Conservation (phyloP, 306 rosid species). For the Trifolium pratense region DNA sequence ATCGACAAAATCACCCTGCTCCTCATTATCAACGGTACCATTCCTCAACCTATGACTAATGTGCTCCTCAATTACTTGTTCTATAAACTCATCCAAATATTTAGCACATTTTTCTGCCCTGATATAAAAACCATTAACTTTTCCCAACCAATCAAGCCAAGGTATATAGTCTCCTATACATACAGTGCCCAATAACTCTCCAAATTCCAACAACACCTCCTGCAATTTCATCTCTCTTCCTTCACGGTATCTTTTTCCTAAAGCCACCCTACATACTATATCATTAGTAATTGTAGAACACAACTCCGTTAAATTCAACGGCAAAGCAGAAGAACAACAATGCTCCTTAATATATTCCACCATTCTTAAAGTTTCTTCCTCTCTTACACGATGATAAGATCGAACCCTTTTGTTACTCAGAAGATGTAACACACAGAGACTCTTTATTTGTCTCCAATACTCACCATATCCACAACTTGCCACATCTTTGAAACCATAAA, state of each 20-base stretch:
- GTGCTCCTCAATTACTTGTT: constrained; percentile 4
- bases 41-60: background rate
- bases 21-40: too few species aligned
- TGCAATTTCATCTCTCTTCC: constrained; percentile 26
- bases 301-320: constrained; percentile 17
- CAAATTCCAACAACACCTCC: constrained; percentile 16
- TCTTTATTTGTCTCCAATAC: constrained; percentile 16
- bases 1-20: too few species aligned
- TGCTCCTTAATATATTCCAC: background rate
- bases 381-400: constrained; percentile 9
- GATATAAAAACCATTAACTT: constrained; percentile 27
- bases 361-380: constrained; percentile 32
- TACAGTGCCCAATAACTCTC: constrained; percentile 10
- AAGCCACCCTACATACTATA: constrained; percentile 25
- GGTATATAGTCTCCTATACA: constrained; percentile 29
- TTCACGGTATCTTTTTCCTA: constrained; percentile 26
- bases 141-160: constrained; percentile 40
- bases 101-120: constrained; percentile 13
- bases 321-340: background rate
- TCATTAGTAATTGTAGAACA: constrained; percentile 12
- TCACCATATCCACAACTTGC: constrained; percentile 16
- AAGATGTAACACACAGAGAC: constrained; percentile 24
- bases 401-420: constrained; percentile 22
- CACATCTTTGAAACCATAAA: constrained; percentile 1
- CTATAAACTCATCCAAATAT: constrained; percentile 12